Conservation (phyloP, 179 eudicot species). For the Heliamphora pulchella region DNA sequence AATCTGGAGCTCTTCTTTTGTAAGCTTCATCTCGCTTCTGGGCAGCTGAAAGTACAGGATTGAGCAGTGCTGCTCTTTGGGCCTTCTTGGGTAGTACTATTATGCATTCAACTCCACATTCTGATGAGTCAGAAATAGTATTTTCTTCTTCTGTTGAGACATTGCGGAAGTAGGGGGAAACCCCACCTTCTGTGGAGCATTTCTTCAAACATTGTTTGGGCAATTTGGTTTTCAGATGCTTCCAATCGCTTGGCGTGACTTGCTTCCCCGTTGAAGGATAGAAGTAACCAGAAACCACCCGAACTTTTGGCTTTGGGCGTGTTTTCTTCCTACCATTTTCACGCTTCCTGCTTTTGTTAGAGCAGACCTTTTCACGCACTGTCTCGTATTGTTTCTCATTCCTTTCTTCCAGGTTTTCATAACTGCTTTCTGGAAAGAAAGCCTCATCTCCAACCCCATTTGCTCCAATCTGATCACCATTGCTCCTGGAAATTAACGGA, state of each 20-base stretch:
- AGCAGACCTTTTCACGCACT: not conserved
- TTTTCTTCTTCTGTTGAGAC: not conserved
- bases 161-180: constrained; percentile 17
- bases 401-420: not conserved
- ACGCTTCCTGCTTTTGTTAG: constrained; percentile 5
- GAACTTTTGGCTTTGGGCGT: not conserved
- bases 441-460: not conserved
- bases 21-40: constrained; percentile 61
- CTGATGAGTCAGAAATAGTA: not conserved
- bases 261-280: not conserved
- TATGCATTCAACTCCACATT: not conserved
- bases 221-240: constrained; percentile 2
- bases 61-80: not conserved
- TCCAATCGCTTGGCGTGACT: not conserved
- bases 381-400: not conserved
- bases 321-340: not conserved
- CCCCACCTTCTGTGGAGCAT: not conserved
- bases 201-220: not conserved
- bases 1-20: constrained; percentile 40
- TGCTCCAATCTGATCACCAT: not conserved
- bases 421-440: not conserved
- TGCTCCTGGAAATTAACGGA: not conserved
- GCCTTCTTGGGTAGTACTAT: constrained; percentile 5
- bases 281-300: constrained; percentile 26
- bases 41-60: constrained; percentile 28